phyloP scores from a whole-genome alignment of 2,329 filamentous ascomycete species.

The Alternaria longipes region DNA sequence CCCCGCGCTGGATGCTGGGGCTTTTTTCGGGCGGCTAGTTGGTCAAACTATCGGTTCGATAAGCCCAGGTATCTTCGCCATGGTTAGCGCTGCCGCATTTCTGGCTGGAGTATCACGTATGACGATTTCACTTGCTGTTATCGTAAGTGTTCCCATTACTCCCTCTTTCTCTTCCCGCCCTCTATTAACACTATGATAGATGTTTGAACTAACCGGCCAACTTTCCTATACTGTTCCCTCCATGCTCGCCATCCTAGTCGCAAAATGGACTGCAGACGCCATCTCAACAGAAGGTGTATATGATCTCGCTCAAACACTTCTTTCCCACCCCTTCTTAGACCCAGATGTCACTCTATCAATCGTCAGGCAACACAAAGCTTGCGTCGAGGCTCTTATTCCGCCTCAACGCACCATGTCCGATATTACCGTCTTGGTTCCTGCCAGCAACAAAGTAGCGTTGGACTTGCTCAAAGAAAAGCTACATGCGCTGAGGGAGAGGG shows the following conservation, averaged over 20 bases:
- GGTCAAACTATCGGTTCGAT: conserved; percentile 57
- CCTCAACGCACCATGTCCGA: conserved; percentile 64
- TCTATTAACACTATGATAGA: conserved; percentile 30
- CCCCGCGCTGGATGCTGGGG: conserved; percentile 66
- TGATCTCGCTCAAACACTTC: conserved; percentile 66
- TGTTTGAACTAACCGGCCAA: conserved; percentile 68
- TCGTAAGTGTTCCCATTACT: conserved; percentile 35
- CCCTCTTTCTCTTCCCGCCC: not conserved
- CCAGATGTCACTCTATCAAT: conserved; percentile 58
- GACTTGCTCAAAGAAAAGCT: conserved; percentile 58
- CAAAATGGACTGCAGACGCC: conserved; percentile 67
- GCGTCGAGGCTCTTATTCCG: conserved; percentile 61
- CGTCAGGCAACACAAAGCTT: conserved; percentile 51
- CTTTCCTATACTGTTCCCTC: conserved; percentile 66
- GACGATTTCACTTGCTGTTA: conserved; percentile 67
- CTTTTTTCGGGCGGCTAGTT: conserved; percentile 65
- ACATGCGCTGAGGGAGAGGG: conserved; percentile 57
- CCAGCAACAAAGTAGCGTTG: conserved; percentile 55
- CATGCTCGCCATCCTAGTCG: conserved; percentile 68
- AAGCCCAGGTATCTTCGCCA: conserved; percentile 67
- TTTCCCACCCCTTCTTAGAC: conserved; percentile 68
- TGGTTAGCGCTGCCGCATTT: conserved; percentile 68
- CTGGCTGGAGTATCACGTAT: conserved; percentile 67
- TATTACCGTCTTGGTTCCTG: conserved; percentile 62
- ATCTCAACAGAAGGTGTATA: conserved; percentile 65